These are phyloP conservation scores for Neopestalotiopsis clavispora DNA, from an alignment of 2,329 filamentous ascomycete genomes.

Conservation along the genomic window DNA sequence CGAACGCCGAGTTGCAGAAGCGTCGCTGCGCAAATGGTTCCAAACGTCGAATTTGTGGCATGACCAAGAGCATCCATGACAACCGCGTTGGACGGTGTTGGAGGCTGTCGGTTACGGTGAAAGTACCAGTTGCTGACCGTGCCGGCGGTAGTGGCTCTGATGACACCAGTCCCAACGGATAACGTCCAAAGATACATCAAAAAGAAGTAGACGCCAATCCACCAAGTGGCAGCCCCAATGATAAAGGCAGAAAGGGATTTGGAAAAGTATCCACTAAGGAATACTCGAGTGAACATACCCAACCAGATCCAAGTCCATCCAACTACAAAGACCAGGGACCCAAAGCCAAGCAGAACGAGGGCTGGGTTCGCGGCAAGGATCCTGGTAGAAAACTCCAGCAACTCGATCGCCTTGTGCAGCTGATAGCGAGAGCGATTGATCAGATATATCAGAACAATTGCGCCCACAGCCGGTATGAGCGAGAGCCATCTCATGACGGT, in stretches of 20 bases:
- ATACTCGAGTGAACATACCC: conserved; percentile 93
- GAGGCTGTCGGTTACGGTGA: conserved; percentile 82
- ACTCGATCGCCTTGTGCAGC: conserved; percentile 81
- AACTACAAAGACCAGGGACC: conserved; percentile 75
- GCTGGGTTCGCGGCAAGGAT: conserved; percentile 86
- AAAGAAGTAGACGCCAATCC: conserved; percentile 90
- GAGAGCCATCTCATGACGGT: conserved; percentile 87
- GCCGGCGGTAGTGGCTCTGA: conserved; percentile 89
- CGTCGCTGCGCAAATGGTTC: conserved; percentile 88
- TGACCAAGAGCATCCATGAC: conserved; percentile 84
- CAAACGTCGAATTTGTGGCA: conserved; percentile 84
- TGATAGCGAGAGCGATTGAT: conserved; percentile 81
- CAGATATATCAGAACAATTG: conserved; percentile 82
- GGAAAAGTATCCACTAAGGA: conserved; percentile 86
- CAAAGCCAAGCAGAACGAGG: conserved; percentile 82
- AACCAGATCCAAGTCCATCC: conserved; percentile 96
- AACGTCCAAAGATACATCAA: conserved; percentile 96
- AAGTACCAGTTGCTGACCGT: conserved; percentile 99
- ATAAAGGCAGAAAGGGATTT: conserved; percentile 69
- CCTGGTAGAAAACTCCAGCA: conserved; percentile 89
- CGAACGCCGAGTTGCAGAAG: conserved; percentile 81
- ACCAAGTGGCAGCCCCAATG: conserved; percentile 90
- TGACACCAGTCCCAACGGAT: conserved; percentile 83
- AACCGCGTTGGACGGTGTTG: conserved; percentile 78
- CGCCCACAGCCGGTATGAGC: conserved; percentile 74